phyloP scores from a whole-genome alignment of 2,329 filamentous ascomycete species.

The Cordyceps militaris region DNA sequence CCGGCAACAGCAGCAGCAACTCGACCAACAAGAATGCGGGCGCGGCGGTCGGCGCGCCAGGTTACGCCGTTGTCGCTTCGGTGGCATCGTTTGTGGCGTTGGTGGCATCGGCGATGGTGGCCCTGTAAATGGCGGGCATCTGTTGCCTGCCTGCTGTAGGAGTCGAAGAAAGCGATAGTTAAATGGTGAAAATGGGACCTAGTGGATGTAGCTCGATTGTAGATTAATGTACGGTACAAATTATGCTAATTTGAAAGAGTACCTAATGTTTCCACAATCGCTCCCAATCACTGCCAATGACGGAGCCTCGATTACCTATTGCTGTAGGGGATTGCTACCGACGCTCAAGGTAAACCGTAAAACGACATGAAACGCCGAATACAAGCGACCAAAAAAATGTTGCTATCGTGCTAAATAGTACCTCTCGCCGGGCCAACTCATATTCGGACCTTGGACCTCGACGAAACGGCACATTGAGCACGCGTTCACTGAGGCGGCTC shows the following conservation, averaged over 20 bases:
- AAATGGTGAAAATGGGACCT: background rate
- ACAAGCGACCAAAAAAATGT: background rate
- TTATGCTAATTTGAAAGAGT: background rate
- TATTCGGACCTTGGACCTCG: background rate
- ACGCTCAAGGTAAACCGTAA: no score
- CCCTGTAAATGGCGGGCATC: conserved; percentile 34
- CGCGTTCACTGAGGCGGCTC: conserved; percentile 2
- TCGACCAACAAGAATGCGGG: conserved; percentile 16
- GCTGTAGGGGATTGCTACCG: no score
- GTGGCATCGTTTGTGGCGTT: conserved; percentile 18
- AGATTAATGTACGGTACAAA: background rate
- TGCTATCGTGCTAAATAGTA: no score
- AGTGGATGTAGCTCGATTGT: background rate
- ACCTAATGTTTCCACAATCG: background rate
- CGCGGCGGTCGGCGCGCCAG: conserved; percentile 30
- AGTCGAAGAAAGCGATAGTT: background rate
- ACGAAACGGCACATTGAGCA: background rate
- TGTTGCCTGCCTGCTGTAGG: background rate
- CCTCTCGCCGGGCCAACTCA: background rate
- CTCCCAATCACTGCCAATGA: background rate
- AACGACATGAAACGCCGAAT: background rate
- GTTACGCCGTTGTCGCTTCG: conserved; percentile 34
- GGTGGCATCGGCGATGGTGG: conserved; percentile 46
- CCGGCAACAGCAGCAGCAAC: conserved; percentile 15
- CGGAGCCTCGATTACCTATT: conserved; percentile 2